Percentiles rank a stretch among this genome's conserved stretches.
Conservation (phyloP, 2,329 filamentous ascomycete genomes). For the Fusarium torreyae region DNA sequence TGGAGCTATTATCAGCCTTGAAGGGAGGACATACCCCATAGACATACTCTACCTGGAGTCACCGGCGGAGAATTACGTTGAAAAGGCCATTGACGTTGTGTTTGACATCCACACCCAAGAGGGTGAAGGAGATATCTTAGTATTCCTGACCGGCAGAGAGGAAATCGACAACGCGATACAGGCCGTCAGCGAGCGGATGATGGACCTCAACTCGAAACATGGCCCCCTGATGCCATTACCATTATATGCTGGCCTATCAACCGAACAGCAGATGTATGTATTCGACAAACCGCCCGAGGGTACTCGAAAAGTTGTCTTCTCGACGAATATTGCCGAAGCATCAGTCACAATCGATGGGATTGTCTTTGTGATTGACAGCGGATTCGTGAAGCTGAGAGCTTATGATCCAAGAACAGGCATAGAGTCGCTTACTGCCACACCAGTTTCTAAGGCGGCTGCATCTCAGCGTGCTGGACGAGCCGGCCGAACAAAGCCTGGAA, state of each 20-base stretch:
- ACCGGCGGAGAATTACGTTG: conserved; percentile 88
- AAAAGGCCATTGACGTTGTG: conserved; percentile 84
- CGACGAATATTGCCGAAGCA: conserved; percentile 96
- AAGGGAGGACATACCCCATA: conserved; percentile 90
- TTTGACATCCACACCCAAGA: conserved; percentile 91
- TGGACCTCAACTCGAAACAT: conserved; percentile 64
- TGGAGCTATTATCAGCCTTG: conserved; percentile 80
- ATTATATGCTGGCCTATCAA: conserved; percentile 89
- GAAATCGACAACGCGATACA: conserved; percentile 91
- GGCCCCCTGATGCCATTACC: conserved; percentile 68
- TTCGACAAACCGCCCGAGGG: conserved; percentile 88
- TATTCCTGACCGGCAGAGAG: conserved; percentile 93
- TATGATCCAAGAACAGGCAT: conserved; percentile 90
- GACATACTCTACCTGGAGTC: conserved; percentile 85
- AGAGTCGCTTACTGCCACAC: conserved; percentile 85
- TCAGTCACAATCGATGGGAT: conserved; percentile 96
- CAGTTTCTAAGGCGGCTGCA: conserved; percentile 92
- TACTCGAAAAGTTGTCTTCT: conserved; percentile 90
- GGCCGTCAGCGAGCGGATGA: conserved; percentile 80
- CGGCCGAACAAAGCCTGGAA: conserved; percentile 89
- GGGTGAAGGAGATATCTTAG: conserved; percentile 85
- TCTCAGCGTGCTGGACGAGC: conserved; percentile 91
- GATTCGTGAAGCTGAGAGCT: conserved; percentile 90
- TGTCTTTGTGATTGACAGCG: conserved; percentile 90
- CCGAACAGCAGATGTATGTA: conserved; percentile 94